These are phyloP conservation scores for Macrolepiota albuminosa DNA, from an alignment of 768 basidiomycete species.

Conservation along the genomic window DNA sequence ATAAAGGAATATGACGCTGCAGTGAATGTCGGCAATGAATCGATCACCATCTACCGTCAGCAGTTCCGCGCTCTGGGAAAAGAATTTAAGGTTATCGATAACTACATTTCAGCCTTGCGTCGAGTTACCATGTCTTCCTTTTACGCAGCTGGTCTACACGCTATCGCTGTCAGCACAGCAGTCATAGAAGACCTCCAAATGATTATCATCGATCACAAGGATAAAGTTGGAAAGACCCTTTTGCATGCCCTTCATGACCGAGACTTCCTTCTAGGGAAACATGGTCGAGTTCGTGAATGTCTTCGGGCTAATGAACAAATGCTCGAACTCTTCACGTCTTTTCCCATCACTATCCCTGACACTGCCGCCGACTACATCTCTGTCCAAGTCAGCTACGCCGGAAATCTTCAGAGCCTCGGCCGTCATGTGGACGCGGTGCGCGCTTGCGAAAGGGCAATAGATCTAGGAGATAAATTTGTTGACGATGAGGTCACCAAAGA, in stretches of 20 bases:
- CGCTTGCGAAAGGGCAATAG: constrained; percentile 4
- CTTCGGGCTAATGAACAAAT: constrained; percentile 1
- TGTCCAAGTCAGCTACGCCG: not conserved
- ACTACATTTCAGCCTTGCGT: constrained; percentile 4
- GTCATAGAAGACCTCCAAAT: constrained; percentile 3
- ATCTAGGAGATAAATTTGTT: not conserved
- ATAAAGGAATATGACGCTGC: constrained; percentile 5
- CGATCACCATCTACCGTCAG: constrained; percentile 2
- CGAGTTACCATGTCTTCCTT: not conserved
- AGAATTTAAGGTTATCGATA: not conserved
- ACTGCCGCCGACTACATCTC: constrained; percentile 1
- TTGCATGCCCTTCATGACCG: not conserved
- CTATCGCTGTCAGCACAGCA: constrained; percentile 2
- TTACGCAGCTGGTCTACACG: not conserved
- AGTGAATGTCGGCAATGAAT: constrained; percentile 1
- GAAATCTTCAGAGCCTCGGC: constrained; percentile 4
- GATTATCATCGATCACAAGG: not conserved
- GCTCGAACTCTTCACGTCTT: not conserved
- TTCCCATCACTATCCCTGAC: constrained; percentile 1
- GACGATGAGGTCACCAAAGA: not conserved
- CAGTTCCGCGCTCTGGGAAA: not conserved
- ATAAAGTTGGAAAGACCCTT: constrained; percentile 1
- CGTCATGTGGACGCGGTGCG: constrained; percentile 2
- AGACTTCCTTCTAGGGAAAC: constrained; percentile 6
- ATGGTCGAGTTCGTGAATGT: constrained; percentile 8